Base-by-base conservation (phyloP, 176 grass and related monocot genomes). In the Eremochloa ophiuroides region DNA sequence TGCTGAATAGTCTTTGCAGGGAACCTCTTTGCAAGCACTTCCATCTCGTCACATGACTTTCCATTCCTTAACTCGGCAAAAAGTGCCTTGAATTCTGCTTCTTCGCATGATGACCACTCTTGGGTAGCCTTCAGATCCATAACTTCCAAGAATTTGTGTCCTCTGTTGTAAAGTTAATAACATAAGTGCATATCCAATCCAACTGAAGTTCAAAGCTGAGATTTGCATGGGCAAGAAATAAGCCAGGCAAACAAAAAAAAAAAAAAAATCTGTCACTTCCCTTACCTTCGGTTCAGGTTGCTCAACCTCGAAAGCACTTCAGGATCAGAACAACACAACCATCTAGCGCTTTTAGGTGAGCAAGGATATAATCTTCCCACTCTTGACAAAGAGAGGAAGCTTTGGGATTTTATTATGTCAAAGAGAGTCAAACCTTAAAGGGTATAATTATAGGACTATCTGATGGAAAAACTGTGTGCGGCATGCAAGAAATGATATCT, bases 1-100 rank as follows among this genome's bases (percentile, higher is more conserved):
- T 87, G 80, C 12, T 91, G 38, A 46, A 72, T 71, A 30, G 80
- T 78, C 46, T 87, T 80, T 18, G 71, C 11, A n/a, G 84, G 80
- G 58, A 87, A 62, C 8, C 42, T 76, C 30, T 53, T 35, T 18
- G 8, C 39, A 53, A 71, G 75, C 13, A 4, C 44, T 35, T 84
- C 75, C 42, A 80, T 51, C 30, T 42, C 60, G 3, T 78, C n/a
- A 34, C 34, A 29, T 16, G 58, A 28, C 7, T 83, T 62, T 62
- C 46, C 10, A 78, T 79, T 70, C 20, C 15, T 18, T 27, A 83
- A 44, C 46, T 69, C 7, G 2, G 16, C 8, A 80, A 87, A 62
- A 46, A 78, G 62, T 23, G 27, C 30, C 66, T 87, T 83, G 20
- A 91, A 87, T n/a, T 71, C 47, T 20, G 84, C 75, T 39, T 7